Base-by-base conservation (phyloP, 345 rosid genomes). In the Boechera stricta region DNA sequence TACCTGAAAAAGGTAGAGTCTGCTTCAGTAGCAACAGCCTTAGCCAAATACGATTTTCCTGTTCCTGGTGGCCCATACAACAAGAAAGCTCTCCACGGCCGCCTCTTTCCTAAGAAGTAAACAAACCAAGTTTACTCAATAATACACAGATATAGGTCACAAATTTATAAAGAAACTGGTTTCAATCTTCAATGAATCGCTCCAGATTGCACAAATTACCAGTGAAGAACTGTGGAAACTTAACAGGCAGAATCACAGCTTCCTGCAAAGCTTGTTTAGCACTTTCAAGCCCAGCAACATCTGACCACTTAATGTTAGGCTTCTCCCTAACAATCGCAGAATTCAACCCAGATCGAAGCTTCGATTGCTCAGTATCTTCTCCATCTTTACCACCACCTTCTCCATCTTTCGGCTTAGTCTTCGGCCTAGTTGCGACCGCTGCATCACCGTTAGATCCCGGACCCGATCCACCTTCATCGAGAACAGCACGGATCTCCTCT, bases 61-160 rank as follows among this genome's bases (percentile, higher is more conserved):
- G 98, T 93, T 67, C 98, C 98, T 52, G 98, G 98, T 13, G 98
- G 98, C 6, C 98, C 98, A 76, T 91, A 93, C 71, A 93, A 82
- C 36, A 91, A 83, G 67, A 93, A 93, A 49, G 98, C 98, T 76
- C 93, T 84, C 98, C 98, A 93, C 1, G 98, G 98, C 47, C 82
- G 85, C 56, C 98, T 90, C 90, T 93, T 93, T 33, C 98, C 98
- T 93, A 80, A 7, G 0, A 65, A 41, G 28, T 4, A 41, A 3
- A 36, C 32, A 58, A 59, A 6, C 18, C 18, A 74, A 53, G 7
- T 24, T 53, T 11, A 26, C 26, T 26, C 15, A 26, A 53, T 10
- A 2, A 53, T 10, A 53, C 16, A 48, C 10, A 55, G 18, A 55
- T 29, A 28, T 12, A 31, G 60, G 10, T 55, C 60, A 55, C 18